phyloP scores from a whole-genome alignment of 805 yeast species.

The Ogataea philodendri region DNA sequence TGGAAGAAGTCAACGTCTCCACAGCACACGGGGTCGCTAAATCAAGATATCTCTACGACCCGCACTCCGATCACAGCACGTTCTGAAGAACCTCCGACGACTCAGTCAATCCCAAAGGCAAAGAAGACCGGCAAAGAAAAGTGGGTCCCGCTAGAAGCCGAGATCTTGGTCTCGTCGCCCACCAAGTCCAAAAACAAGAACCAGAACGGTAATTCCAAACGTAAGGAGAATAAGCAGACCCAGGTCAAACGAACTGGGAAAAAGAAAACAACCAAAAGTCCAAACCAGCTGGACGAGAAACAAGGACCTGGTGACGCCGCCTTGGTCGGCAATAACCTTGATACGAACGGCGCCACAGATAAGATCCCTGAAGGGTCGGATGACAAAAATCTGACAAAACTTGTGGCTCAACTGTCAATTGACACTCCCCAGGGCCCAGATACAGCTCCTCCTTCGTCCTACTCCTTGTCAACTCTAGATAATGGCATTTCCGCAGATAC shows the following conservation, averaged over 20 bases:
- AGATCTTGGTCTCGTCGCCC: constrained; percentile 23
- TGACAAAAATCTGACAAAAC: constrained; percentile 6
- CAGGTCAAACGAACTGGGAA: constrained; percentile 4
- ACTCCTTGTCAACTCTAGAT: constrained; percentile 13
- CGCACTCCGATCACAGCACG: neutral
- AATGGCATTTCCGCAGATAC: too few species aligned
- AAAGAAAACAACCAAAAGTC: constrained; percentile 3
- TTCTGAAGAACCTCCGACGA: neutral
- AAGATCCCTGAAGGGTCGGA: constrained; percentile 16
- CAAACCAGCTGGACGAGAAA: constrained; percentile 1
- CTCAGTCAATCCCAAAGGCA: constrained; percentile 10
- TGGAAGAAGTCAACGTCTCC: constrained; percentile 20
- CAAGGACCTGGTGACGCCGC: constrained; percentile 1
- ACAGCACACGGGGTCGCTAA: neutral
- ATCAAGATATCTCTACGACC: neutral
- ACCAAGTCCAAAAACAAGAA: constrained; percentile 7
- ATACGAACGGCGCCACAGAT: constrained; percentile 13
- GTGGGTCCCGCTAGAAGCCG: constrained; percentile 28
- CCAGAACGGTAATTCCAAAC: constrained; percentile 4
- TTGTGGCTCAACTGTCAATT: constrained; percentile 9
- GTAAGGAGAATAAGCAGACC: constrained; percentile 9
- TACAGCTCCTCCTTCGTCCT: constrained; percentile 17
- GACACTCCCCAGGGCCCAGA: constrained; percentile 7
- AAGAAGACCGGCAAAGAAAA: constrained; percentile 25
- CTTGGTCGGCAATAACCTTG: constrained; percentile 11